Percentiles rank a stretch among this genome's conserved stretches.
Evolutionary conservation across 1,139 yeast species (phyloP).

Genomic region (Spathaspora jeffriesii): DNA sequence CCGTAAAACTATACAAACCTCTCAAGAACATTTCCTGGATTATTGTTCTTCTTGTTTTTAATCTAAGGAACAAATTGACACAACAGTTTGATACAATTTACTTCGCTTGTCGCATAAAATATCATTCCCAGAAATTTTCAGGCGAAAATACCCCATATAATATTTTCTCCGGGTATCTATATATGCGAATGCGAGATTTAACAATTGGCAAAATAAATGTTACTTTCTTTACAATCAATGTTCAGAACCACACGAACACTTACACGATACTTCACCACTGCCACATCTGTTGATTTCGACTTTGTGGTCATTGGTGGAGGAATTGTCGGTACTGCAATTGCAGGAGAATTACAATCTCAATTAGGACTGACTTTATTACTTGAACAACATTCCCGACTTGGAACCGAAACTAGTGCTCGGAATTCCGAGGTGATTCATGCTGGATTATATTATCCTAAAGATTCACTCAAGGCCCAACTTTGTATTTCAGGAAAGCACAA

Average conservation of each 20-base stretch:
- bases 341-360: constrained; percentile 58
- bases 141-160: too few species aligned
- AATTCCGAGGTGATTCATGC: constrained; percentile 95
- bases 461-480: constrained; percentile 63
- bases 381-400: constrained; percentile 66
- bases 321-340: constrained; percentile 82
- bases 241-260: constrained; percentile 7
- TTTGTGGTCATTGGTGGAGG: constrained; percentile 91
- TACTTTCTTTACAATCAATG: background rate
- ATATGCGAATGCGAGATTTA: too few species aligned
- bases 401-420: constrained; percentile 81
- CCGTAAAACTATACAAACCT: too few species aligned
- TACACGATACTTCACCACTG: background rate
- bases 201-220: too few species aligned
- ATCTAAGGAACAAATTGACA: too few species aligned
- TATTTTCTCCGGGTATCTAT: too few species aligned
- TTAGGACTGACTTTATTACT: constrained; percentile 55
- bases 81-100: too few species aligned
- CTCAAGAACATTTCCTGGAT: too few species aligned
- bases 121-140: too few species aligned
- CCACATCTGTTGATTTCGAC: constrained; percentile 51
- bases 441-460: constrained; percentile 77
- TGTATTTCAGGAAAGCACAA: constrained; percentile 75
- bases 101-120: too few species aligned
- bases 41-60: too few species aligned